These are phyloP conservation scores for Podila verticillata DNA, from an alignment of 192 early-diverging fungal species.

Conservation along the genomic window DNA sequence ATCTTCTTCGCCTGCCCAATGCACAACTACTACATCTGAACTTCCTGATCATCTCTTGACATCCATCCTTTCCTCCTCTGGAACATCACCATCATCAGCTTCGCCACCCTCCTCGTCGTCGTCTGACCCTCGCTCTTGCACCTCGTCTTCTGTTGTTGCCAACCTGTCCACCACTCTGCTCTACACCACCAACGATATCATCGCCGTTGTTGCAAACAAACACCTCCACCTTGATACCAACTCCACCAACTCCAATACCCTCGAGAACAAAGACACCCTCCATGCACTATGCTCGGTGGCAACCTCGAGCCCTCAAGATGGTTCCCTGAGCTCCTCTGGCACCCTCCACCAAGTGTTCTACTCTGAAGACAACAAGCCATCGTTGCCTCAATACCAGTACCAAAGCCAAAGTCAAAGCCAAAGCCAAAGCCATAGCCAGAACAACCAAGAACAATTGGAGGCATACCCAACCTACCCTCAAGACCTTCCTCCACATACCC, in stretches of 20 bases:
- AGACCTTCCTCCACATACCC: too few species aligned
- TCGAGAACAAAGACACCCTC: not conserved
- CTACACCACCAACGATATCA: not conserved
- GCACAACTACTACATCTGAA: not conserved
- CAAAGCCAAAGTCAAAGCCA: not conserved
- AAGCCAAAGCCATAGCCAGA: too few species aligned
- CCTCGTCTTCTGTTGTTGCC: slow-evolving; percentile 16
- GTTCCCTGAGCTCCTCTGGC: not conserved
- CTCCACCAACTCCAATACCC: not conserved
- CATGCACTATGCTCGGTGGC: not conserved
- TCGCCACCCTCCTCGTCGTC: slow-evolving; percentile 3
- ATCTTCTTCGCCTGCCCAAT: not conserved
- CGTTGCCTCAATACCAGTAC: not conserved
- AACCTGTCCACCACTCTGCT: not conserved
- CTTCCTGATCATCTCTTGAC: not conserved
- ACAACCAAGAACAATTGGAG: too few species aligned
- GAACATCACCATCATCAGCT: not conserved
- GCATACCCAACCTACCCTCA: too few species aligned
- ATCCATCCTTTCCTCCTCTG: not conserved
- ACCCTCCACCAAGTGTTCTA: not conserved
- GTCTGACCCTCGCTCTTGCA: slow-evolving; percentile 34
- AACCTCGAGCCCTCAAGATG: too few species aligned
- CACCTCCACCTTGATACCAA: not conserved
- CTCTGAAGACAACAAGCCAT: not conserved
- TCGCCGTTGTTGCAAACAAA: not conserved